A percentile compares a stretch with the other conserved stretches of the same genome.
Evolutionary conservation across 768 basidiomycete genomes (phyloP).

Genomic region (Mycena capillaripes): DNA sequence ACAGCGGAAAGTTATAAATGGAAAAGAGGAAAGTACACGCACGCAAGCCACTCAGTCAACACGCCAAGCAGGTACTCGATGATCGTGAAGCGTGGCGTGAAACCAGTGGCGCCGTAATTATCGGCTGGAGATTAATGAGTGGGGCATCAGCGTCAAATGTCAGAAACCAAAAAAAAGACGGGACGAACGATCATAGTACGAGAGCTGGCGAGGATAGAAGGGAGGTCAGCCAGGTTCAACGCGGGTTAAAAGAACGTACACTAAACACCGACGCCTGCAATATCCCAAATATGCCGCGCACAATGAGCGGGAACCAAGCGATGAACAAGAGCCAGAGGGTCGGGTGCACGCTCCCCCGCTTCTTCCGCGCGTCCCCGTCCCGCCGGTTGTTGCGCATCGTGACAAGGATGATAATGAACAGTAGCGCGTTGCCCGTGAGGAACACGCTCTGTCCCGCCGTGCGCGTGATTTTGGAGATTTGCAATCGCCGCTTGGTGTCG

Average conservation of each 20-base stretch:
- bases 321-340: conserved; percentile 45
- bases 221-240: not conserved
- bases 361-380: conserved; percentile 23
- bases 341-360: conserved; percentile 39
- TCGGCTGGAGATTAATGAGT: conserved; percentile 12
- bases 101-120: conserved; percentile 36
- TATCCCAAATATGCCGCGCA: conserved; percentile 51
- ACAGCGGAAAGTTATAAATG: not conserved
- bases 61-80: conserved; percentile 41
- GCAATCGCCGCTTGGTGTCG: conserved; percentile 34
- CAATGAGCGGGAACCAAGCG: conserved; percentile 50
- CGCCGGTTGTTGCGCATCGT: conserved; percentile 43
- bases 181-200: conserved; percentile 39
- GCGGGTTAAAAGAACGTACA: not conserved
- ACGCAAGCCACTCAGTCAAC: conserved; percentile 38
- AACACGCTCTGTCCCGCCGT: conserved; percentile 50
- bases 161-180: not conserved
- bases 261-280: conserved; percentile 30
- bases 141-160: not conserved
- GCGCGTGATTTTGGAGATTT: conserved; percentile 46
- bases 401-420: conserved; percentile 42
- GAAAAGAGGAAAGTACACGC: not conserved
- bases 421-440: conserved; percentile 45
- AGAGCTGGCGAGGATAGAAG: conserved; percentile 19
- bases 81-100: conserved; percentile 32